Evolutionary conservation across 495 filamentous ascomycete species (phyloP), one percentile per base, ranked within the genome.

Genomic region (Talaromyces trachyspermus): DNA sequence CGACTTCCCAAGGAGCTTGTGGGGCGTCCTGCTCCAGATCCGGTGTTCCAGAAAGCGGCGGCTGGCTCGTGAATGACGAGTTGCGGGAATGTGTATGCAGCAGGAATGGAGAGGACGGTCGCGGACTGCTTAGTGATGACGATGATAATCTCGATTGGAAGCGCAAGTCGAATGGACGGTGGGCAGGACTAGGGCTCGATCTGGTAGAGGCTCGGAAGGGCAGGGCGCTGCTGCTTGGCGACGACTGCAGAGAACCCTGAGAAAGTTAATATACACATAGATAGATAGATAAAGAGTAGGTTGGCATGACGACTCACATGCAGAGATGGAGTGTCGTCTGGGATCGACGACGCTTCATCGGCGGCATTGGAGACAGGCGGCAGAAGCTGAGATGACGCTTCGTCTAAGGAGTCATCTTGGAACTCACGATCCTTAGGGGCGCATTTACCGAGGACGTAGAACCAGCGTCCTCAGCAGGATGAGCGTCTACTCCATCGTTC

Each of bases 131-230:
- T 9, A 70, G 54, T 26, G 74, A 75, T 2, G 80, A 76, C 1
- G 83, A 79, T 15, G 82, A 77, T 19, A 91, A 73, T 35, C 89
- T 84, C 20, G 94, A 89, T 57, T 92, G 86, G 65, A 97, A 97
- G 18, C 94, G 80, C 53, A 89, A 78, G 55, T 97, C 92, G 59
- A 98, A 98, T 8, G 92, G 92, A 57, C 89, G 77, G 51, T 95
- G 83, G 10, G 88, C 88, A 7, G 86, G 87, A 15, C 85, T 88
- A 12, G 83, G 85, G 46, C 72, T 78, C 33, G 62, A 56, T 48
- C 71, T 62, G 42, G 72, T 68, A 51, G 73, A 78, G 49, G 59
- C 57, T 56, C 68, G 72, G 40, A 71, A 62, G 7, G 68, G 68
- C 32, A 77, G 66, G 32, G 69, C 66, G 50, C 74, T 87, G 58